Percentiles rank a stretch among this genome's conserved stretches.
Evolutionary conservation across 208 protist species (phyloP).

Genomic region (Endotrypanum monterogeii): DNA sequence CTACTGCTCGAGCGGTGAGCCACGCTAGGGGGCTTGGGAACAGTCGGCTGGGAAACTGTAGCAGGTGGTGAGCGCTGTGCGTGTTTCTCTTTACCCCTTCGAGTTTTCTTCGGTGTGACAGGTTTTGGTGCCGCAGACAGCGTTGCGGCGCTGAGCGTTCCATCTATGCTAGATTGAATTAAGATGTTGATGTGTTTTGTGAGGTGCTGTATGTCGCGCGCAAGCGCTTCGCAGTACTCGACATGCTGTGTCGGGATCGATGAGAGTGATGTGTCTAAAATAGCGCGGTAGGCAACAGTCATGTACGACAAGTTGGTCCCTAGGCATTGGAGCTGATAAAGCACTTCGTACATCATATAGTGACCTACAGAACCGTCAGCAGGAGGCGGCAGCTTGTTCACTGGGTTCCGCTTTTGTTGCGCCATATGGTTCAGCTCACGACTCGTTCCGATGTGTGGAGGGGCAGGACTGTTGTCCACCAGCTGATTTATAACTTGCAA

Average conservation of each 20-base stretch:
- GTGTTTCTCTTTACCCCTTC: neutral
- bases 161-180: slow-evolving; percentile 78
- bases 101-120: neutral
- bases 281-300: slow-evolving; percentile 50
- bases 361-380: slow-evolving; percentile 55
- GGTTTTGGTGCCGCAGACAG: neutral
- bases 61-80: neutral
- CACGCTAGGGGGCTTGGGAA: neutral
- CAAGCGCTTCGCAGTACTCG: slow-evolving; percentile 63
- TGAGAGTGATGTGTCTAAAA: slow-evolving; percentile 57
- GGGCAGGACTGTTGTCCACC: slow-evolving; percentile 37
- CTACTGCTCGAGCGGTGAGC: slow-evolving; percentile 18
- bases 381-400: slow-evolving; percentile 66
- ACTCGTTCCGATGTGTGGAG: slow-evolving; percentile 28
- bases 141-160: slow-evolving; percentile 32
- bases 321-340: slow-evolving; percentile 86
- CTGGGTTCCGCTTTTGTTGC: slow-evolving; percentile 52
- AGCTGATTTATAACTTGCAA: slow-evolving; percentile 79
- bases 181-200: slow-evolving; percentile 78
- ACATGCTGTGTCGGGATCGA: slow-evolving; percentile 57
- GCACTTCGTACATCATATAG: slow-evolving; percentile 78
- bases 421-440: slow-evolving; percentile 36
- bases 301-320: slow-evolving; percentile 74
- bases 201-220: slow-evolving; percentile 52
- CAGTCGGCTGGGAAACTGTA: neutral